Evolutionary conservation across 192 early-diverging fungal species (phyloP), one percentile per base, ranked within the genome.

Genomic region (Entophlyctis luteolus): DNA sequence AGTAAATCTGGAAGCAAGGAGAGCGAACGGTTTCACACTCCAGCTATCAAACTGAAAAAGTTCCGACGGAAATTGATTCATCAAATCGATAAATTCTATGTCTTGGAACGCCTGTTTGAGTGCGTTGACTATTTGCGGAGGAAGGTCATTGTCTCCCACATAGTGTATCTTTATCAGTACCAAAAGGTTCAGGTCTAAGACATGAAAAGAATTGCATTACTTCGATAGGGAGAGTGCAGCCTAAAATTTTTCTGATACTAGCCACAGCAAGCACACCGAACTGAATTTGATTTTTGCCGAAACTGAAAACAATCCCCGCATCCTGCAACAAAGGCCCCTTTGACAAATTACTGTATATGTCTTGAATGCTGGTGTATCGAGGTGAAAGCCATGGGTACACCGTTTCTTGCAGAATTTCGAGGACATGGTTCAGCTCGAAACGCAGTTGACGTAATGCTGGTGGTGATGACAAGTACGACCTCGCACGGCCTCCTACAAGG

Each of bases 1-100:
- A 35, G 70, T 56, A 78, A 88, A 90, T 25, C 59, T 74, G 2
- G 81, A 79, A 0, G 85, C 84, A 18, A 90, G 45, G 35, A 90
- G 56, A 0, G 88, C 81, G 79, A 79, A 89, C 0, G 89, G 84
- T 59, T 90, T 90, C 48, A 59, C 39, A 0, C 38, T 27, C 42
- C 42, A 62, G 4, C 42, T 42, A 18, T 36, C 29, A 37, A 68
- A 46, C 6, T 10, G 6, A 23, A n/a, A 18, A 4, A 45, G 2
- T 27, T 69, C 56, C n/a, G 22, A 14, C 10, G 70, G 36, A 20
- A 69, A 72, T 18, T 78, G 60, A 18, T 81, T 74, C 3, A 58
- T 25, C 12, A 65, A 48, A 31, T 72, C 62, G 2, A 72, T 25
- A 33, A 54, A 32, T 33, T 12, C 18, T 32, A 82, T 73, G 36